Conservation (phyloP, 805 yeast genomes). For the Wickerhamiella azyma region DNA sequence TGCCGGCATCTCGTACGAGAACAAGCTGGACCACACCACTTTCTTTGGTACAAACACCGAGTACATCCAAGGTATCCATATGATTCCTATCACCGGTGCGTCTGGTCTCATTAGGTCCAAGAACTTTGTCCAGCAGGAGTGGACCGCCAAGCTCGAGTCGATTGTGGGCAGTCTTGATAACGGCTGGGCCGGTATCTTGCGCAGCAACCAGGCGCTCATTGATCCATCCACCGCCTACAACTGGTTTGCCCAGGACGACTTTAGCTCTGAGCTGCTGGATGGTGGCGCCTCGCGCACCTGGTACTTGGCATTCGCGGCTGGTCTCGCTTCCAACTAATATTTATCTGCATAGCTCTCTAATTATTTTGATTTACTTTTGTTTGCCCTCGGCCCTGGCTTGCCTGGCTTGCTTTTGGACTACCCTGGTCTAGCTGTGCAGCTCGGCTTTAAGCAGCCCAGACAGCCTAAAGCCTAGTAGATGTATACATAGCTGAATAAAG, state of each 20-base stretch:
- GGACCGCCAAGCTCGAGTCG: slow-evolving; percentile 38
- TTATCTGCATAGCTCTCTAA: neutral
- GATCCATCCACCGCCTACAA: slow-evolving; percentile 52
- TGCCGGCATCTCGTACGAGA: slow-evolving; percentile 65
- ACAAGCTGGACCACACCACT: slow-evolving; percentile 61
- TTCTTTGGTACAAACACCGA: slow-evolving; percentile 53
- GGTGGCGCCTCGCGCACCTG: slow-evolving; percentile 79
- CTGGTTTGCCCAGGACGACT: slow-evolving; percentile 44
- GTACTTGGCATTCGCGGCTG: slow-evolving; percentile 63
- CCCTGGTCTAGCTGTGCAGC: too few species aligned
- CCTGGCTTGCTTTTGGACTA: too few species aligned
- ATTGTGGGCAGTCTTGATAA: slow-evolving; percentile 34
- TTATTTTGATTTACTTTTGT: neutral
- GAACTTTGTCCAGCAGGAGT: slow-evolving; percentile 39
- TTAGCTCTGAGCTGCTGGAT: slow-evolving; percentile 48
- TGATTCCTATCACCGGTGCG: slow-evolving; percentile 59
- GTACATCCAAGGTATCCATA: slow-evolving; percentile 69
- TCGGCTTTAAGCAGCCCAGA: too few species aligned
- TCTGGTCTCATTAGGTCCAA: slow-evolving; percentile 42
- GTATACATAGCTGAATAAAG: too few species aligned
- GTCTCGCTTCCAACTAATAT: slow-evolving; percentile 11
- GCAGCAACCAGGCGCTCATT: slow-evolving; percentile 58
- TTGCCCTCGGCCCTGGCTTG: too few species aligned
- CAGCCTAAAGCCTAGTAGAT: too few species aligned
- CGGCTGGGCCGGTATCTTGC: slow-evolving; percentile 54